phyloP scores from a whole-genome alignment of 1,284 basidiomycete species.

The Stygiomarasmius scandens region DNA sequence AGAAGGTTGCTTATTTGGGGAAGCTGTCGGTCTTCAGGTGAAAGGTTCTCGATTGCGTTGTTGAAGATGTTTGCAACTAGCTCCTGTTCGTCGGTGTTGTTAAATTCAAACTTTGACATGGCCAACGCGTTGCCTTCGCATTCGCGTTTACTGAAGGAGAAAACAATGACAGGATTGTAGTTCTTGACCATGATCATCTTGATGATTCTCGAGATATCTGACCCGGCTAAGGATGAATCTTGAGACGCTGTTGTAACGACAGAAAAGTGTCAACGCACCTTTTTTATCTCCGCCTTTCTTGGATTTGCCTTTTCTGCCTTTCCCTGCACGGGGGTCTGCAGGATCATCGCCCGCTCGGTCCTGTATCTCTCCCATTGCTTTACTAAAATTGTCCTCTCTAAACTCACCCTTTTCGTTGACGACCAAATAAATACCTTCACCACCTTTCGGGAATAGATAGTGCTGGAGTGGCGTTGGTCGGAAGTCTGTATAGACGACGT shows the following conservation, averaged over 20 bases:
- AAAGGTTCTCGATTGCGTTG: conserved; percentile 91
- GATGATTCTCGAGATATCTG: conserved; percentile 97
- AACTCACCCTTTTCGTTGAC: conserved; percentile 98
- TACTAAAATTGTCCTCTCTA: conserved; percentile 96
- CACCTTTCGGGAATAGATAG: conserved; percentile 96
- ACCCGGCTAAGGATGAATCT: conserved; percentile 57
- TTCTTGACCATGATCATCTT: conserved; percentile 99
- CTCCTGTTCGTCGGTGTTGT: conserved; percentile 90
- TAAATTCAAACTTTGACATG: conserved; percentile 97
- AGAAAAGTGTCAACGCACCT: conserved; percentile 48
- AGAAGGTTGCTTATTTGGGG: conserved; percentile 95
- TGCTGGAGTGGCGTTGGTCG: conserved; percentile 98
- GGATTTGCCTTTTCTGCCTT: conserved; percentile 87
- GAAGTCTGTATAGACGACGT: conserved; percentile 99
- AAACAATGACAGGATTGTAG: conserved; percentile 98
- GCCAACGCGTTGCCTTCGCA: conserved; percentile 93
- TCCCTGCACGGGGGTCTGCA: conserved; percentile 80
- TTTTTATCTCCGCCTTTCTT: conserved; percentile 92
- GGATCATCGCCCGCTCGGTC: conserved; percentile 90
- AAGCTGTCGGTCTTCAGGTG: conserved; percentile 86
- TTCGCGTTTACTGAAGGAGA: conserved; percentile 98
- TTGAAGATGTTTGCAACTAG: conserved; percentile 90
- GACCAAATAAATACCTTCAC: conserved; percentile 96
- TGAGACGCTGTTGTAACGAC: background rate
- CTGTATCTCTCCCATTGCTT: conserved; percentile 94